Evolutionary conservation across 208 protist species (phyloP), one percentile per base, ranked within the genome.

Genomic region (Crithidia brevicula): DNA sequence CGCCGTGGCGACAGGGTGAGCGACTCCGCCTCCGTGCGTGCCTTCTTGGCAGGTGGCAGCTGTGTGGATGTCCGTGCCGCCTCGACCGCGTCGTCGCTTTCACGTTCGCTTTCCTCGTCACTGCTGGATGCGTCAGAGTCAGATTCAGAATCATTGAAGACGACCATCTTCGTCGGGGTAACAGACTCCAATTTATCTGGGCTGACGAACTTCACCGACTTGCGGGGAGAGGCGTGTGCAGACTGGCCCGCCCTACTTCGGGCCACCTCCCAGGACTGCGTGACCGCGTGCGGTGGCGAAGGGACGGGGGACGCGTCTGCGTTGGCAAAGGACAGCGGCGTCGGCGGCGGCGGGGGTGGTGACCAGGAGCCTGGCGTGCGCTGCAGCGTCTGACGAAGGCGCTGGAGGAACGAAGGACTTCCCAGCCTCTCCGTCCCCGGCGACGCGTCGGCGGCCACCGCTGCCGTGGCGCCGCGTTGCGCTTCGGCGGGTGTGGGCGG

Each of bases 201-300:
- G 30, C 84, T 83, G 34, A 82, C 72, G 54, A 93, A 93, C 45
- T 53, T 75, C 52, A 93, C 88, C 18, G 88, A 93, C 88, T 93
- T 93, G 50, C 88, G 84, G n/a, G 77, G 71, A 31, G 72, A 56
- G 43, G 43, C 73, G 61, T 38, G 53, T 49, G 15, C 16, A 5
- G 43, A 2, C 20, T 4, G 36, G 31, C n/a, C 22, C n/a, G 27
- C 18, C 20, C 2, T 15, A 42, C n/a, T 27, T 18, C 5, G 28
- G 30, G 15, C 22, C 34, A 13, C 18, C 42, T 47, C 13, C 42
- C 6, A 20, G 15, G 54, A 31, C 42, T 11, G 25, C 20, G 36
- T 8, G 3, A 13, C 59, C 20, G 30, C 66, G 25, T 50, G 38
- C 5, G 59, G 42, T 8, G 65, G 11, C 27, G 30, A 60, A 3